Base-by-base conservation (phyloP, 768 basidiomycete species). In the Tubosaeta brunneosetosa region DNA sequence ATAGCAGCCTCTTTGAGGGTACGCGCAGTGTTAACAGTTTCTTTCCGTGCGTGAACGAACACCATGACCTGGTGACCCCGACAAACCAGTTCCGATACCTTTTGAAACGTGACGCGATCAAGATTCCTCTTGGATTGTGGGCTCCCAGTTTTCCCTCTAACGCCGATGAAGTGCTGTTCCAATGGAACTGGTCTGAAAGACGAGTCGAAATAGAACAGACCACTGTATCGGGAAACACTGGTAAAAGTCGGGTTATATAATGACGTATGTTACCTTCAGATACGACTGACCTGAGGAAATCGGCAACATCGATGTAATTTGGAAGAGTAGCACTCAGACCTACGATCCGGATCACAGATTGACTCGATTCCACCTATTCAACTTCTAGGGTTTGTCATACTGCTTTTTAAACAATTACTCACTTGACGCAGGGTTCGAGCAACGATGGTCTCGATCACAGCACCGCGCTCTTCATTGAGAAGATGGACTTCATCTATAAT, bases 11-110 rank as follows among this genome's bases (percentile, higher is more conserved):
- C 97, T 52, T 83, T 83, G 25, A 99, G 76, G 10, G 78, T 81
- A 62, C 84, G 73, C 0, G 94, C 94, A 1, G 90, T 82, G 66
- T 95, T 97, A 48, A 98, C 97, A 0, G 97, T 99, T 65, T 98
- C 97, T 72, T 97, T 98, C 29, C 97, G 81, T 13, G 97, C 92
- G 68, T 99, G 97, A 9, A 99, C 97, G 63, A 99, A 99, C 1
- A 99, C 94, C 94, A 99, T 98, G 55, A 97, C 93, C 68, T 98
- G 97, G 71, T 99, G 97, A 3, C 94, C 97, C 60, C 85, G 81
- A n/a, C 73, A 77, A 27, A 98, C 90, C 6, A 98, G 75, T 32
- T 89, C 87, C 3, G 86, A 80, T 17, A 98, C 93, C 71, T 95
- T 97, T 60, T 94, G 79, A 60, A 88, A 98, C 1, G 90, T 85